A percentile compares a stretch with the other conserved stretches of the same genome.
Evolutionary conservation across 2,329 filamentous ascomycete genomes (phyloP).

Genomic region (Trichoderma harzianum): DNA sequence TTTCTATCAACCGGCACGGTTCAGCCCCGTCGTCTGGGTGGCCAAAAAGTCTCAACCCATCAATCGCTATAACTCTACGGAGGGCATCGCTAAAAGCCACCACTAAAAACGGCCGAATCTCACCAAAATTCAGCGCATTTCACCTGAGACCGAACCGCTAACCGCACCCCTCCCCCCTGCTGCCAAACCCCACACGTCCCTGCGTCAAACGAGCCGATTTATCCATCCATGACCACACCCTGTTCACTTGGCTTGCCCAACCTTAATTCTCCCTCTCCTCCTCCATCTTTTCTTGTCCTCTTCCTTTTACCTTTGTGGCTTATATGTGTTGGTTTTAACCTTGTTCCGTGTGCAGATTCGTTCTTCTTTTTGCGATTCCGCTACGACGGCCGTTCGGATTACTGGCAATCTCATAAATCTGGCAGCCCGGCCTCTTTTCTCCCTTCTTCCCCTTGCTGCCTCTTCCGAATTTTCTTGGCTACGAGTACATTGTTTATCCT

Average conservation of each 20-base stretch:
- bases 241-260: slow-evolving; percentile 18
- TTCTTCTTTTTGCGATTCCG: not conserved
- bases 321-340: slow-evolving; percentile 17
- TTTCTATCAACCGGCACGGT: not conserved
- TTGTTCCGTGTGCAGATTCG: slow-evolving; percentile 16
- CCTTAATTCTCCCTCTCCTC: slow-evolving; percentile 20
- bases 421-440: not conserved
- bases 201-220: slow-evolving; percentile 20
- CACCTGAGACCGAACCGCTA: slow-evolving; percentile 9
- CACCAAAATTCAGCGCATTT: not conserved
- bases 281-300: slow-evolving; percentile 3
- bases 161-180: slow-evolving; percentile 4
- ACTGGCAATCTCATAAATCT: not conserved
- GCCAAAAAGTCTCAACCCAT: not conserved
- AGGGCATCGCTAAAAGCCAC: not conserved
- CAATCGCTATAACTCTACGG: not conserved
- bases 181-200: slow-evolving; percentile 18
- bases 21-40: not conserved
- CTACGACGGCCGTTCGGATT: not conserved
- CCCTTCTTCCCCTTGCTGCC: not conserved
- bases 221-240: slow-evolving; percentile 21
- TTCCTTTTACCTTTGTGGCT: slow-evolving; percentile 15
- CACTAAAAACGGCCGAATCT: slow-evolving; percentile 8
- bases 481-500: not conserved
- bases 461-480: not conserved